A percentile compares a stretch with the other conserved stretches of the same genome.
These are phyloP conservation scores for Coprinellus micaceus DNA, from an alignment of 768 basidiomycete genomes.

Conservation along the genomic window DNA sequence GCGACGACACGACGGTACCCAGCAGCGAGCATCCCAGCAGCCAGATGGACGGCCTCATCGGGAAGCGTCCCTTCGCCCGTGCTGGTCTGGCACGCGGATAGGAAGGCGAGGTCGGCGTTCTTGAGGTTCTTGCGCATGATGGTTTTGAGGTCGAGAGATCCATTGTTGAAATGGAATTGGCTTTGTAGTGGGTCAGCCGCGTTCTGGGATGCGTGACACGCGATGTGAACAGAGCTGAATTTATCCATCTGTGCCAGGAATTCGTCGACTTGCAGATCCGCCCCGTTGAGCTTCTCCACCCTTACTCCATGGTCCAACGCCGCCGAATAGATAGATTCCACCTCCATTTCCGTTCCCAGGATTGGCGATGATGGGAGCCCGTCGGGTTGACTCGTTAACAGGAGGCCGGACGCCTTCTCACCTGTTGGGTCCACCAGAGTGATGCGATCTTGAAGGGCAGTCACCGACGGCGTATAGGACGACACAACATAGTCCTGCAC, in stretches of 20 bases:
- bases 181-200: constrained; percentile 19
- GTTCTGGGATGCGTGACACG: constrained; percentile 32
- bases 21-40: constrained; percentile 34
- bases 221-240: constrained; percentile 26
- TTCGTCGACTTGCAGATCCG: neutral
- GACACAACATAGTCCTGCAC: constrained; percentile 15
- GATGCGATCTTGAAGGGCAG: constrained; percentile 1
- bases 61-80: constrained; percentile 23
- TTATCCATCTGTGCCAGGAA: neutral
- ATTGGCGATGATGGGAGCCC: neutral
- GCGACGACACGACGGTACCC: too few species aligned
- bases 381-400: constrained; percentile 10
- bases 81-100: too few species aligned
- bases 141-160: constrained; percentile 12
- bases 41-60: constrained; percentile 36
- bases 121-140: constrained; percentile 8
- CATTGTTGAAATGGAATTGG: constrained; percentile 18
- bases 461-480: constrained; percentile 17
- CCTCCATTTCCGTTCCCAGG: constrained; percentile 11
- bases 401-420: neutral
- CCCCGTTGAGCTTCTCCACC: neutral
- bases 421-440: neutral
- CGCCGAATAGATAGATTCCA: constrained; percentile 12
- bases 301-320: neutral
- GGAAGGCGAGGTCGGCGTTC: constrained; percentile 29